These are phyloP conservation scores for Sarcodon aspratus DNA, from an alignment of 768 basidiomycete species.

Conservation along the genomic window DNA sequence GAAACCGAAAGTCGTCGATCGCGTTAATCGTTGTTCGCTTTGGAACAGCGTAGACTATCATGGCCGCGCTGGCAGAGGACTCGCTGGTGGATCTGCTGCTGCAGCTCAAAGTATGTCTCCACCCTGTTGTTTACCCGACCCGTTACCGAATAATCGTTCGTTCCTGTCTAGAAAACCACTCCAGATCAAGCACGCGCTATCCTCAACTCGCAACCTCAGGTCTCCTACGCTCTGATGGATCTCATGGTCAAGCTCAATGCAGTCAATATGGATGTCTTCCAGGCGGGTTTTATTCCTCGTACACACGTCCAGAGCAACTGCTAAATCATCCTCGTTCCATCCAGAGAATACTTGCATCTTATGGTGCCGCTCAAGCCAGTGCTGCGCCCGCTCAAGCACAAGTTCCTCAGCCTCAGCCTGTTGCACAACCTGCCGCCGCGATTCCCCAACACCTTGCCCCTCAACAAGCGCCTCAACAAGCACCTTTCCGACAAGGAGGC, in stretches of 20 bases:
- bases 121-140: background rate
- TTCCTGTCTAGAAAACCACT: slow-evolving; percentile 51
- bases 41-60: background rate
- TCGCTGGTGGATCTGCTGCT: slow-evolving; percentile 65
- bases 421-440: slow-evolving; percentile 5
- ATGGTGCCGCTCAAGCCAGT: slow-evolving; percentile 21
- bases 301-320: background rate
- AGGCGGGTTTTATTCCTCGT: slow-evolving; percentile 27
- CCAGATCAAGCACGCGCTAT: slow-evolving; percentile 58
- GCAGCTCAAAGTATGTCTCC: slow-evolving; percentile 44
- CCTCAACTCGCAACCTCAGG: slow-evolving; percentile 61
- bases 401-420: slow-evolving; percentile 21
- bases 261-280: slow-evolving; percentile 63
- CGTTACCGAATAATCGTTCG: background rate
- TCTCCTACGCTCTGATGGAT: slow-evolving; percentile 65
- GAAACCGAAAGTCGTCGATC: no score
- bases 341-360: slow-evolving; percentile 56
- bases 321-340: no score
- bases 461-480: slow-evolving; percentile 5
- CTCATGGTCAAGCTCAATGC: slow-evolving; percentile 74
- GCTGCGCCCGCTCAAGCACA: slow-evolving; percentile 16
- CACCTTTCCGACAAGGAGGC: slow-evolving; percentile 4
- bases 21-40: no score
- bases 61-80: slow-evolving; percentile 37
- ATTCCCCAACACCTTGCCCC: slow-evolving; percentile 12